Evolutionary conservation across 2,329 filamentous ascomycete genomes (phyloP).

Genomic region (Macrophomina pseudophaseolina): DNA sequence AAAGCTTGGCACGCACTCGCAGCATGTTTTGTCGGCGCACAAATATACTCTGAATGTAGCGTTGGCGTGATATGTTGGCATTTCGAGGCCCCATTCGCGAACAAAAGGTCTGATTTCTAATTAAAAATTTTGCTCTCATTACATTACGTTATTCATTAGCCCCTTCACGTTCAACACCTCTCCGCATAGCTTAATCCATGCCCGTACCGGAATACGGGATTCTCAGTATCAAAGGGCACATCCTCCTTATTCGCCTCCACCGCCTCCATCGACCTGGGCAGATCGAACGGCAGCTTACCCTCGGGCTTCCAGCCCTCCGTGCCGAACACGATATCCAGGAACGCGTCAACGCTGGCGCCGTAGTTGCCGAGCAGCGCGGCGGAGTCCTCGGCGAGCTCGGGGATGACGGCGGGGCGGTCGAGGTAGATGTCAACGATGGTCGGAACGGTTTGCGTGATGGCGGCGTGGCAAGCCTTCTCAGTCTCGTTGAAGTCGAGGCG

Average conservation of each 20-base stretch:
- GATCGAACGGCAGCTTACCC: slow-evolving; percentile 55
- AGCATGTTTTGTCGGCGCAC: no score
- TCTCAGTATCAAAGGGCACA: slow-evolving; percentile 45
- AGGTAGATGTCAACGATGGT: slow-evolving; percentile 53
- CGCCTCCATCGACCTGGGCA: slow-evolving; percentile 52
- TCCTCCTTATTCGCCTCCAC: slow-evolving; percentile 45
- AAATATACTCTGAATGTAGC: no score
- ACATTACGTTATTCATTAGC: no score
- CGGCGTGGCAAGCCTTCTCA: slow-evolving; percentile 45
- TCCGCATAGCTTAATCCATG: slow-evolving; percentile 41
- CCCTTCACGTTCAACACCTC: slow-evolving; percentile 10
- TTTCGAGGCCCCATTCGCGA: no score
- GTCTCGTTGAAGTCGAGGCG: slow-evolving; percentile 49
- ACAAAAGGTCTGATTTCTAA: no score
- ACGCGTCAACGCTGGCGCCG: slow-evolving; percentile 48
- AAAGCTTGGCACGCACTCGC: no score
- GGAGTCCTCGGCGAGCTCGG: slow-evolving; percentile 48
- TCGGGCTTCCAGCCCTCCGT: slow-evolving; percentile 43
- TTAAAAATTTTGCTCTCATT: background rate
- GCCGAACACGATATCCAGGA: slow-evolving; percentile 52
- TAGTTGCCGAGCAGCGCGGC: slow-evolving; percentile 49
- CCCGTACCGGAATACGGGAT: slow-evolving; percentile 44
- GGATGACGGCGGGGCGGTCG: slow-evolving; percentile 51
- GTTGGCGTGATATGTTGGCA: no score
- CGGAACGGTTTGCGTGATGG: slow-evolving; percentile 46